Evolutionary conservation across 345 rosid genomes (phyloP).

Genomic region (Geranium brycei): DNA sequence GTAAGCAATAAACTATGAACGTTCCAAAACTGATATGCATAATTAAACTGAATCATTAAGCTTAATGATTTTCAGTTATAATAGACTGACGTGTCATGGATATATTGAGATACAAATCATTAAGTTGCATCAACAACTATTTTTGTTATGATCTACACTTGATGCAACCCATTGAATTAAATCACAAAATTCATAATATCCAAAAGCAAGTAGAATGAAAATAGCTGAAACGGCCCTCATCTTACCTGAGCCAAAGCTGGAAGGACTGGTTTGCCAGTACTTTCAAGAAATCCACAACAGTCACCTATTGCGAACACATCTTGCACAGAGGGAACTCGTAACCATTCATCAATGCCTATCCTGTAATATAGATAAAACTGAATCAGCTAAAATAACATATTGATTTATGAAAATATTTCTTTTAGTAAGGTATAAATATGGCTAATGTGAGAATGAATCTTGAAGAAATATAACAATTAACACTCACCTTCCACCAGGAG

Average conservation of each 20-base stretch:
- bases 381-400: not conserved
- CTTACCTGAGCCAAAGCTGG: slow-evolving; percentile 91
- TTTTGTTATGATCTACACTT: not conserved
- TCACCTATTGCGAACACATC: slow-evolving; percentile 90
- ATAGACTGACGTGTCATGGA: not conserved
- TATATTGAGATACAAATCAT: not conserved
- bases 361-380: slow-evolving; percentile 21
- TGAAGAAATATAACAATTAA: not conserved
- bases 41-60: too few relatives aligned
- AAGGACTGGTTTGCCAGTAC: slow-evolving; percentile 69
- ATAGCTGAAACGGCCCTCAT: not conserved
- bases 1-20: too few relatives aligned
- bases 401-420: too few relatives aligned
- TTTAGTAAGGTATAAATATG: not conserved
- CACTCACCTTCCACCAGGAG: slow-evolving; percentile 78
- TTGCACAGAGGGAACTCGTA: slow-evolving; percentile 62
- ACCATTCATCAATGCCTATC: slow-evolving; percentile 82
- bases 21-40: too few relatives aligned
- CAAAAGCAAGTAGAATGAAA: slow-evolving; percentile 1
- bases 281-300: slow-evolving; percentile 86
- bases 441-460: not conserved
- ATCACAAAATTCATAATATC: not conserved
- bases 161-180: too few relatives aligned
- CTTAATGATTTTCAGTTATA: too few relatives aligned
- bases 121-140: not conserved